These are phyloP conservation scores for Aspergillus biplanus DNA, from an alignment of 495 filamentous ascomycete species.

Conservation along the genomic window DNA sequence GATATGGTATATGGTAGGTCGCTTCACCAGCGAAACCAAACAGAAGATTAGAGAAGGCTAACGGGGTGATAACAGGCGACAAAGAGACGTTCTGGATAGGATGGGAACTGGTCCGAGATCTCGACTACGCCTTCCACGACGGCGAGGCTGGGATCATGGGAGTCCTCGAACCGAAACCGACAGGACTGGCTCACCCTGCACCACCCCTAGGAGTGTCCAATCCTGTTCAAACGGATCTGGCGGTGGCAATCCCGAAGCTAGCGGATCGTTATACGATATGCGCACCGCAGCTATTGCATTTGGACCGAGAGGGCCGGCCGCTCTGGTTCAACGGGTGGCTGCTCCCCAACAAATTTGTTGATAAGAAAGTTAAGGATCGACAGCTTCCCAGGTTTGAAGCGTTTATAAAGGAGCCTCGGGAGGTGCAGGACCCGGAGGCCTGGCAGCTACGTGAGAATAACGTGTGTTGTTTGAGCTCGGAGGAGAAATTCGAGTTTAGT, in stretches of 20 bases:
- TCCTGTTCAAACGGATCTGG: background rate
- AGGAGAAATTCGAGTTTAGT: slow-evolving; percentile 7
- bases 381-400: slow-evolving; percentile 21
- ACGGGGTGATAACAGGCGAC: slow-evolving; percentile 22
- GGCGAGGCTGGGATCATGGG: slow-evolving; percentile 30
- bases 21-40: background rate
- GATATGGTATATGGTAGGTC: slow-evolving; percentile 36
- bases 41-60: background rate
- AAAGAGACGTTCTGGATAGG: slow-evolving; percentile 38
- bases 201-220: background rate
- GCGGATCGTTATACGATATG: slow-evolving; percentile 28
- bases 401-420: slow-evolving; percentile 20
- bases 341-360: slow-evolving; percentile 27
- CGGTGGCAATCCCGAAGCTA: background rate
- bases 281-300: slow-evolving; percentile 32
- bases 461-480: slow-evolving; percentile 22
- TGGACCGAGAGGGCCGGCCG: slow-evolving; percentile 26
- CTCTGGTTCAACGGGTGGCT: slow-evolving; percentile 42
- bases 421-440: slow-evolving; percentile 1
- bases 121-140: slow-evolving; percentile 30
- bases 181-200: background rate
- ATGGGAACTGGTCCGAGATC: slow-evolving; percentile 30
- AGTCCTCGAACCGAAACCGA: background rate
- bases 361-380: slow-evolving; percentile 6
- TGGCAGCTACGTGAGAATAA: slow-evolving; percentile 21